Percentiles rank a stretch among this genome's conserved stretches.
Conservation (phyloP, 805 yeast genomes). For the Hanseniaspora clermontiae region DNA sequence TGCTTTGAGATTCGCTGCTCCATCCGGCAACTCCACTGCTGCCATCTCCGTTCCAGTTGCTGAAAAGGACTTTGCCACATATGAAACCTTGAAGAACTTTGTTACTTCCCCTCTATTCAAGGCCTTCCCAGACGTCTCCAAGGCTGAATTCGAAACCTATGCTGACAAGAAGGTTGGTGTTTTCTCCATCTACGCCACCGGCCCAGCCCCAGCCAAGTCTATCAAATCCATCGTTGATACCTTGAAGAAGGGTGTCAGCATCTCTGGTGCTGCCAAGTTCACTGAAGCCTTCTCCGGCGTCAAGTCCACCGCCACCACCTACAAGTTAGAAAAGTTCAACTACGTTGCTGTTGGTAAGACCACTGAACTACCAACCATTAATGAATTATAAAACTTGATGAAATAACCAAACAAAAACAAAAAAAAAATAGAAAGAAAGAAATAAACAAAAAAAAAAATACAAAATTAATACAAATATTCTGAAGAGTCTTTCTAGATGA, state of each 20-base stretch:
- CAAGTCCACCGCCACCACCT: slow-evolving; percentile 31
- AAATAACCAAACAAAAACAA: neutral
- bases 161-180: slow-evolving; percentile 54
- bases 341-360: slow-evolving; percentile 85
- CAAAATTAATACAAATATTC: neutral
- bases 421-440: neutral
- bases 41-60: slow-evolving; percentile 71
- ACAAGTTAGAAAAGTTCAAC: slow-evolving; percentile 53
- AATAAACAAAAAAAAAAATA: neutral
- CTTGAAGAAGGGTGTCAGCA: slow-evolving; percentile 41
- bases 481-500: neutral
- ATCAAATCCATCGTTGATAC: slow-evolving; percentile 46
- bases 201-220: slow-evolving; percentile 45
- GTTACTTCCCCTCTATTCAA: slow-evolving; percentile 48
- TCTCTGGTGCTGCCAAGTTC: slow-evolving; percentile 47
- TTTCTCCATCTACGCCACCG: slow-evolving; percentile 56
- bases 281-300: slow-evolving; percentile 35
- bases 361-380: slow-evolving; percentile 73
- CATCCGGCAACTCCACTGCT: slow-evolving; percentile 52
- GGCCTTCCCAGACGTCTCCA: slow-evolving; percentile 40
- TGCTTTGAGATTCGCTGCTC: slow-evolving; percentile 43
- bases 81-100: slow-evolving; percentile 58
- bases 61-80: slow-evolving; percentile 49
- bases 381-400: slow-evolving; percentile 58
- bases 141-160: slow-evolving; percentile 47